Evolutionary conservation across 805 yeast genomes (phyloP).

Genomic region (Candida parachauliodes): DNA sequence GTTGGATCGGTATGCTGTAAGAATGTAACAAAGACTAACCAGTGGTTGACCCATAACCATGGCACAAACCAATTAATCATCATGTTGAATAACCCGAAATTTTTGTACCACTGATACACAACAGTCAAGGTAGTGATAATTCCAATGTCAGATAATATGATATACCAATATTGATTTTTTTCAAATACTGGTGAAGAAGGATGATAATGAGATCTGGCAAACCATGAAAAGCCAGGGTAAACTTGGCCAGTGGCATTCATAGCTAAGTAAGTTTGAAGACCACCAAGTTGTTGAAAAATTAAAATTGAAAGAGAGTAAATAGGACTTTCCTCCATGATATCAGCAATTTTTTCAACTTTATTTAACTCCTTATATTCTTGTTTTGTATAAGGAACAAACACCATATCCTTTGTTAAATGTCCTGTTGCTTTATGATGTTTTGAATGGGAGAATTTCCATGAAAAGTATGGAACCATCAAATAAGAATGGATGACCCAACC

Average conservation of each 20-base stretch:
- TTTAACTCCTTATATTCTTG: constrained; percentile 36
- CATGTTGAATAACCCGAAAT: constrained; percentile 48
- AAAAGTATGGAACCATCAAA: constrained; percentile 55
- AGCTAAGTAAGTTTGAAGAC: constrained; percentile 47
- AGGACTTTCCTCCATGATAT: constrained; percentile 55
- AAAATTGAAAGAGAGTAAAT: constrained; percentile 40
- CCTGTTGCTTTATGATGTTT: constrained; percentile 66
- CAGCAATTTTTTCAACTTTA: constrained; percentile 35
- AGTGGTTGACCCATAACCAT: constrained; percentile 58
- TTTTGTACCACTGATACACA: constrained; percentile 50
- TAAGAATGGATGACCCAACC: constrained; percentile 63
- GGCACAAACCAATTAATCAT: constrained; percentile 56
- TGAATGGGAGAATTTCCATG: constrained; percentile 59
- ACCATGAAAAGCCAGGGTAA: constrained; percentile 35
- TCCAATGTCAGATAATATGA: constrained; percentile 55
- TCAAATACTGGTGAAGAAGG: constrained; percentile 57
- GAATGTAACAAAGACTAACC: constrained; percentile 62
- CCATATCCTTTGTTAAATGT: constrained; percentile 57
- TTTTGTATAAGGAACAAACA: constrained; percentile 53
- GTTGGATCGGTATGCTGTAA: constrained; percentile 60
- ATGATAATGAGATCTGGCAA: constrained; percentile 49
- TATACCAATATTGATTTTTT: constrained; percentile 50
- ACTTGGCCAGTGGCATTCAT: constrained; percentile 57
- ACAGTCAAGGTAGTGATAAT: constrained; percentile 40
- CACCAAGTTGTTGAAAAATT: constrained; percentile 54